Percentiles rank a stretch among this genome's conserved stretches.
phyloP scores from a whole-genome alignment of 306 rosid genomes.

The Rosa multiflora region DNA sequence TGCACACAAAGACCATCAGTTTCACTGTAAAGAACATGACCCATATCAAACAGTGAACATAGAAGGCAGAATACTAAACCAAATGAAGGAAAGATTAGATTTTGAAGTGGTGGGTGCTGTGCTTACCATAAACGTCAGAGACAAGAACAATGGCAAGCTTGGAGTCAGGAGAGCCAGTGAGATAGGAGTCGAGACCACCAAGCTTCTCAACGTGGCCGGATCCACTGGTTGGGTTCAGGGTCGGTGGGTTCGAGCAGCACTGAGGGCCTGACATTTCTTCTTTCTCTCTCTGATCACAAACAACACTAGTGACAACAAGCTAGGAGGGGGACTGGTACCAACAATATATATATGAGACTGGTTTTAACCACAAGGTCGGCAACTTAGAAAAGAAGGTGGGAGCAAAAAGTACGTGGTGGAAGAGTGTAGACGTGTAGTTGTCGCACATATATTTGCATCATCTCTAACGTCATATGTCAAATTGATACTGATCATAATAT shows the following conservation, averaged over 20 bases:
- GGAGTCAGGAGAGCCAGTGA: slow-evolving; percentile 55
- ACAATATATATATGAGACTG: too few species aligned
- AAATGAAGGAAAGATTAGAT: background rate
- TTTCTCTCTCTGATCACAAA: background rate
- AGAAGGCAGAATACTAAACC: background rate
- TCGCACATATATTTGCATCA: too few species aligned
- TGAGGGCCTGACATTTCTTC: slow-evolving; percentile 53
- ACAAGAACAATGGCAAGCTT: slow-evolving; percentile 52
- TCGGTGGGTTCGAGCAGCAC: slow-evolving; percentile 74
- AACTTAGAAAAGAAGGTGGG: too few species aligned
- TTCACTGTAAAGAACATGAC: background rate
- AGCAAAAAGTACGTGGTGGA: too few species aligned
- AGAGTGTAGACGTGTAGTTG: too few species aligned
- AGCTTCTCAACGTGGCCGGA: slow-evolving; percentile 51
- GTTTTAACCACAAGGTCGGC: too few species aligned
- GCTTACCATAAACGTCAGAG: slow-evolving; percentile 52
- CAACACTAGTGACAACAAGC: too few species aligned
- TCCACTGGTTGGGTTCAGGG: slow-evolving; percentile 47
- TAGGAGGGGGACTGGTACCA: too few species aligned
- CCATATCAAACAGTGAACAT: background rate
- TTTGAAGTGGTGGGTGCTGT: slow-evolving; percentile 22
- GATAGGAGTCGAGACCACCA: slow-evolving; percentile 40
- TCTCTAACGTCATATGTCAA: too few species aligned
- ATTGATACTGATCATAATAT: too few species aligned
- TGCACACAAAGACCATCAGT: background rate